Evolutionary conservation across 192 early-diverging fungal species (phyloP), one percentile per base, ranked within the genome.

Genomic region (Globomyces pollinis-pini): DNA sequence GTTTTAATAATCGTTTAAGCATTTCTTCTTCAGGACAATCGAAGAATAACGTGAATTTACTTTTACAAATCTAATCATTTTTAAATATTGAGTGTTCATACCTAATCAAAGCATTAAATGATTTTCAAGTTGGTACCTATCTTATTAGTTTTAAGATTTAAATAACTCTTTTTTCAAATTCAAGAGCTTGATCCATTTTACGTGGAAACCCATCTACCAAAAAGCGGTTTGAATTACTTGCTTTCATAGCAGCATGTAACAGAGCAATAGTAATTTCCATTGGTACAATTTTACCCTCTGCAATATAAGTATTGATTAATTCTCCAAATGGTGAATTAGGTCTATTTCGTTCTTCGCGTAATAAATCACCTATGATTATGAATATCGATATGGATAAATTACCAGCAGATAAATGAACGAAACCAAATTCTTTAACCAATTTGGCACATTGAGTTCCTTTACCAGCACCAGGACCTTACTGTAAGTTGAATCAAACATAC

Each of bases 161-260:
- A 70, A 82, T 76, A 64, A 91, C 91, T 23, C 74, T 80, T 58
- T 93, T 84, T 72, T 98, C 94, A 69, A 99, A 99, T 42, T 87
- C 87, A 56, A 84, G 62, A 13, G 91, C 96, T 72, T 99, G 96
- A 55, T 91, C 91, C 72, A 98, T 72, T 63, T 86, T 82, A 18
- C 94, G 74, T 9, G 96, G 96, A 84, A 99, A 99, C 1, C 96
- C 96, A 59, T 99, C 96, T 45, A 99, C 86, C 65, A 99, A 68
- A 75, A 99, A 99, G 42, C 87, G 73, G 9, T 74, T 74, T 9
- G 68, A 61, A 38, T 76, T 69, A 53, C 72, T 75, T 35, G 78
- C 76, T 59, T 80, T 79, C 88, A 99, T 97, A 11, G 90, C 91
- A 28, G 88, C 84, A 55, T 94, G 86, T 39, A 99, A 79, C 7